Evolutionary conservation across 805 yeast species (phyloP).

Genomic region (Barnettozyma sp.): DNA sequence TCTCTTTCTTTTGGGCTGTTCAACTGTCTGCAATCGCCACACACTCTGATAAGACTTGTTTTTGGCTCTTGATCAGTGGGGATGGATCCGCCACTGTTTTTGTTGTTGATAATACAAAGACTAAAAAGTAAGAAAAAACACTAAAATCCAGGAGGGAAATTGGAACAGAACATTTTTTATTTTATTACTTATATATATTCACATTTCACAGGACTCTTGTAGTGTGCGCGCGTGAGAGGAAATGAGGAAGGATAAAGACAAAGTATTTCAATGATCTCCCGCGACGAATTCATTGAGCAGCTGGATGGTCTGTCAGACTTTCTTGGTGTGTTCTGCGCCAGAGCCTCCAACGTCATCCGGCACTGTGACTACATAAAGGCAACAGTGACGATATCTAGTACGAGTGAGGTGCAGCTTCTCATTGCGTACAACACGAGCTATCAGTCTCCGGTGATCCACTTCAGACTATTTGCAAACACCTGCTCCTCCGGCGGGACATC

Average conservation of each 20-base stretch:
- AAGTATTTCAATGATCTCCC: background rate
- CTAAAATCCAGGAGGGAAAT: background rate
- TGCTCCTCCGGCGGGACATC: too few species aligned
- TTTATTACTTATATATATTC: too few species aligned
- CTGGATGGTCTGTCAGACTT: background rate
- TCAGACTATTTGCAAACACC: too few species aligned
- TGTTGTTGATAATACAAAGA: background rate
- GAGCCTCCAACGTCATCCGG: background rate
- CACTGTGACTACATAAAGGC: background rate
- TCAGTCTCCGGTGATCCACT: constrained; percentile 12
- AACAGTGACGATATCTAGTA: background rate
- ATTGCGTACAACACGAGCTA: constrained; percentile 5
- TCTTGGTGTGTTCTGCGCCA: background rate
- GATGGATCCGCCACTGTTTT: too few species aligned
- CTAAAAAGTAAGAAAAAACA: background rate
- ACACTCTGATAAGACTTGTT: too few species aligned
- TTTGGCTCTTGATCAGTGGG: too few species aligned
- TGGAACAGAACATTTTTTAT: constrained; percentile 3
- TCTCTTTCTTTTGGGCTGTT: too few species aligned
- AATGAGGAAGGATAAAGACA: too few species aligned
- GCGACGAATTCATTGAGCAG: constrained; percentile 1
- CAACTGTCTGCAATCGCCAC: too few species aligned
- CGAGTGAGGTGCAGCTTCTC: background rate
- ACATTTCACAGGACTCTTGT: too few species aligned
- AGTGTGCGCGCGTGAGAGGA: too few species aligned